Base-by-base conservation (phyloP, 805 yeast species). In the Candida suzukii region DNA sequence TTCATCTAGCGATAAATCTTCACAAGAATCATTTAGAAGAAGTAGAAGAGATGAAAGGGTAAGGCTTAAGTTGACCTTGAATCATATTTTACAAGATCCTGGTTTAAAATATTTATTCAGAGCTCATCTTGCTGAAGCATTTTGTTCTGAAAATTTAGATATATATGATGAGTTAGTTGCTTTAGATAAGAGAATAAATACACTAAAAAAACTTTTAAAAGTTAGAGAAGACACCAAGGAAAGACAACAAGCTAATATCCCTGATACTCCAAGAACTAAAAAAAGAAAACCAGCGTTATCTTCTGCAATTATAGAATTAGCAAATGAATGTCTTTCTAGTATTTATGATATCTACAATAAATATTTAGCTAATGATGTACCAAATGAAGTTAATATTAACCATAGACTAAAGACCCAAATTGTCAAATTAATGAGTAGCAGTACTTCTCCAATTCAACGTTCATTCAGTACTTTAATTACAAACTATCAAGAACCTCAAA, bases 61-160 rank as follows among this genome's bases (percentile, higher is more conserved):
- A 25, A 41, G n/a, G 35, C 40, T 16, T 39, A 41, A 39, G 14
- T 34, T 53, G 5, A 41, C 48, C 1, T 52, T 76, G 19, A 60
- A 65, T 26, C 68, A 69, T 9, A 67, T 82, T 4, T 54, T 88
- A 10, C 60, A 62, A 10, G 95, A 88, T 56, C 95, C 95, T 0
- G 96, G 93, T 0, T 63, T 81, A 65, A 68, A 83, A 41, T 77
- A 75, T 41, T 58, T 86, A 10, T 85, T 88, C 59, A 69, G 78
- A 46, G 64, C 66, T n/a, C 88, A 84, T 54, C 57, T 88, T 39
- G 76, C 73, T 38, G 71, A 68, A 25, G 83, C 78, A 39, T 68
- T 71, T 41, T 87, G 95, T 53, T 73, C 73, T 2, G 96, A 88
- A 53, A 88, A 86, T 51, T 57, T 85, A n/a, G 80, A 81, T 46